These are phyloP conservation scores for Trametopsis cervina DNA, from an alignment of 768 basidiomycete species.

Conservation along the genomic window DNA sequence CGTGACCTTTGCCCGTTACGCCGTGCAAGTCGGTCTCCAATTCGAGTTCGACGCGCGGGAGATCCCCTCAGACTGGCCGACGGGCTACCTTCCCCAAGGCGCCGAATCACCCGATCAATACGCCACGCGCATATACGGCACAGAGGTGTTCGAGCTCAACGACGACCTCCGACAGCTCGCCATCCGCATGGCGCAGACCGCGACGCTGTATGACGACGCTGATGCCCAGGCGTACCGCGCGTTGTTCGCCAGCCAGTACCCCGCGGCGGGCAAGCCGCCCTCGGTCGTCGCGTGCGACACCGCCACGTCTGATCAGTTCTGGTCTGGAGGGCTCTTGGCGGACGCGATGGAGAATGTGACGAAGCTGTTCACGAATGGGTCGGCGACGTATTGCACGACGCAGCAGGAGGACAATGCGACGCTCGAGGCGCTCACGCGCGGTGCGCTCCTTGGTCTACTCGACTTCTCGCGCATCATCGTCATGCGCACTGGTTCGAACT, in stretches of 20 bases:
- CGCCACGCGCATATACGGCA: constrained; percentile 30
- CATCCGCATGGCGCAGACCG: constrained; percentile 21
- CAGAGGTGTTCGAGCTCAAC: constrained; percentile 40
- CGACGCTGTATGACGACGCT: constrained; percentile 27
- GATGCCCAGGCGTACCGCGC: constrained; percentile 26
- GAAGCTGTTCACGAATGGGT: constrained; percentile 26
- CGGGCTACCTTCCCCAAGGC: constrained; percentile 31
- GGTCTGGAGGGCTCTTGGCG: constrained; percentile 28
- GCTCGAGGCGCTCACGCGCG: constrained; percentile 32
- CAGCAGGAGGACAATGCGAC: constrained; percentile 36
- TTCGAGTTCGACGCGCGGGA: constrained; percentile 39
- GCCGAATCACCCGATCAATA: constrained; percentile 22
- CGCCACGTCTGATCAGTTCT: constrained; percentile 32
- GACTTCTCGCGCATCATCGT: constrained; percentile 32
- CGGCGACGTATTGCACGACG: constrained; percentile 26
- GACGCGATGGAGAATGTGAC: constrained; percentile 33
- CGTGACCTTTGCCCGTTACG: constrained; percentile 32
- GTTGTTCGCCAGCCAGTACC: constrained; percentile 21
- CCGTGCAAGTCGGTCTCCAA: constrained; percentile 31
- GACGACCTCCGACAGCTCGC: constrained; percentile 30
- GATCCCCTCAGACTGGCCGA: constrained; percentile 28
- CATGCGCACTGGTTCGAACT: constrained; percentile 31
- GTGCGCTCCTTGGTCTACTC: constrained; percentile 24
- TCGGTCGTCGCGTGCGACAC: constrained; percentile 30
- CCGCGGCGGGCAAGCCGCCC: constrained; percentile 26